phyloP scores from a whole-genome alignment of 2,329 filamentous ascomycete genomes.

The Talaromyces sp. region DNA sequence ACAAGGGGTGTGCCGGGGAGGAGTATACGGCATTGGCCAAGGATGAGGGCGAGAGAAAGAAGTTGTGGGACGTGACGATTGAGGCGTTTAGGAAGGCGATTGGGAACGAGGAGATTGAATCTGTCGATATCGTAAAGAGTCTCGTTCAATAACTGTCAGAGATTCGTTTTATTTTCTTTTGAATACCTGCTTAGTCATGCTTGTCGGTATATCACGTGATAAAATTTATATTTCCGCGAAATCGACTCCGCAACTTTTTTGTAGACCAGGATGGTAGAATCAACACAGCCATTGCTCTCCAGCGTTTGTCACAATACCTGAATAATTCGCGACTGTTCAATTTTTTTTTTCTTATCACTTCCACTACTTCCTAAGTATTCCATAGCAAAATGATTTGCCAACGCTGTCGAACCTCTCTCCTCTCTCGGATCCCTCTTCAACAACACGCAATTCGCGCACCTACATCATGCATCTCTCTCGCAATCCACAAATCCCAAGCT shows the following conservation, averaged over 20 bases:
- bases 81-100: conserved; percentile 12
- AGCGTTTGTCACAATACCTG: neutral
- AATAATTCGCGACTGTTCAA: no score
- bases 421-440: conserved; percentile 36
- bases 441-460: conserved; percentile 28
- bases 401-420: conserved; percentile 39
- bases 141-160: neutral
- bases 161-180: neutral
- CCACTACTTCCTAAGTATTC: neutral
- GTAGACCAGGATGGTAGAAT: neutral
- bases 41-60: conserved; percentile 12
- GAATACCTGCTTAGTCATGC: conserved; percentile 4
- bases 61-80: conserved; percentile 13
- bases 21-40: conserved; percentile 15
- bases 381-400: conserved; percentile 39
- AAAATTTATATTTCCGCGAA: neutral
- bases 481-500: conserved; percentile 30
- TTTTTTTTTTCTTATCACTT: neutral
- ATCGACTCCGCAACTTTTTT: conserved; percentile 7
- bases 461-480: conserved; percentile 29
- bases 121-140: conserved; percentile 9
- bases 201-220: neutral
- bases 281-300: neutral
- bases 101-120: conserved; percentile 12
- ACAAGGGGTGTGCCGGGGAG: conserved; percentile 11